Evolutionary conservation across 1,284 basidiomycete genomes (phyloP).

Genomic region (Trametes pubescens): DNA sequence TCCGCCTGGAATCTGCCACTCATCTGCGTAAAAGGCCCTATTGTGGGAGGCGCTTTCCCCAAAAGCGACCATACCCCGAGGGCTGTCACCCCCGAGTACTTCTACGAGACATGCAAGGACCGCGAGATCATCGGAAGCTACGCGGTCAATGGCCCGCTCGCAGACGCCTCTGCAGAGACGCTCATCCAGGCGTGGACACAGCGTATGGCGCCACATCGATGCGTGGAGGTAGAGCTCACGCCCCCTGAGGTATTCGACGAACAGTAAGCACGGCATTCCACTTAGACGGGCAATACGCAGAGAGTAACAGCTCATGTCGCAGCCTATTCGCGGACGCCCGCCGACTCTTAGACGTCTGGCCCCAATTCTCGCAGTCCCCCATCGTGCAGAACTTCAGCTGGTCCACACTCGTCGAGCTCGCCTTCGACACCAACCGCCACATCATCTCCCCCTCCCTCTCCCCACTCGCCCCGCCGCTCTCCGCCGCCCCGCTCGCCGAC

Average conservation of each 20-base stretch:
- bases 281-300: background rate
- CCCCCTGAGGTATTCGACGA: constrained; percentile 30
- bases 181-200: constrained; percentile 32
- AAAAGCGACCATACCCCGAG: constrained; percentile 44
- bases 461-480: constrained; percentile 23
- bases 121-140: constrained; percentile 41
- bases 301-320: background rate
- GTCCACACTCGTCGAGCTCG: constrained; percentile 49
- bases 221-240: constrained; percentile 30
- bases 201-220: constrained; percentile 23
- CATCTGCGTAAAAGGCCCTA: constrained; percentile 41
- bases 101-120: constrained; percentile 48
- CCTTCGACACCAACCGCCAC: constrained; percentile 45
- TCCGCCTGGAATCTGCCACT: constrained; percentile 30
- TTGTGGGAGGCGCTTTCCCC: constrained; percentile 48
- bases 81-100: constrained; percentile 47
- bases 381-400: constrained; percentile 48
- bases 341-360: constrained; percentile 48
- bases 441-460: constrained; percentile 40
- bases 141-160: constrained; percentile 37
- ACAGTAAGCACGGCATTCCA: constrained; percentile 17
- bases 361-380: constrained; percentile 47
- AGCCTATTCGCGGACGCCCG: constrained; percentile 45
- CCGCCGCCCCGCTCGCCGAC: constrained; percentile 20
- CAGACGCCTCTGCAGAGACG: constrained; percentile 26